Evolutionary conservation across 108 stramenopile species (phyloP).

Genomic region (Discostella pseudostelligera): DNA sequence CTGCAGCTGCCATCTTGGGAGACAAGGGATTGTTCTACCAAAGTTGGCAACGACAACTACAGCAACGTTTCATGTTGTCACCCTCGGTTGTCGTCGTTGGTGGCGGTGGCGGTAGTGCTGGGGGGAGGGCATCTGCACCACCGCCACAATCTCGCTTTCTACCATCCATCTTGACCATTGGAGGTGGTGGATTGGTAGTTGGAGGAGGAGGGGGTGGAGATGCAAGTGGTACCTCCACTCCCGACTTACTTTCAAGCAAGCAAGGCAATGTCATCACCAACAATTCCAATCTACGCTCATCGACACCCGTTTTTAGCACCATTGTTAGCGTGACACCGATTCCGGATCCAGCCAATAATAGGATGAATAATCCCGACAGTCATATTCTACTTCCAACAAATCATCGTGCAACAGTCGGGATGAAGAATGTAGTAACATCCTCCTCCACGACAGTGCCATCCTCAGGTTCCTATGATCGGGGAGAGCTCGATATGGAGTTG

Average conservation of each 20-base stretch:
- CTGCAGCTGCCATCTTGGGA: too few relatives aligned
- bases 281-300: conserved; percentile 10
- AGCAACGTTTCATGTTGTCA: too few relatives aligned
- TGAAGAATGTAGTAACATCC: background rate
- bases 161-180: too few relatives aligned
- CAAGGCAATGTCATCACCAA: too few relatives aligned
- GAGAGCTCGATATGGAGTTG: conserved; percentile 26
- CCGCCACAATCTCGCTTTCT: too few relatives aligned
- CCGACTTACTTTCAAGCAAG: background rate
- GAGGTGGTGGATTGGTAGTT: conserved; percentile 9
- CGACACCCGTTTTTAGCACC: conserved; percentile 8
- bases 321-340: background rate
- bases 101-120: too few relatives aligned
- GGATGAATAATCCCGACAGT: background rate
- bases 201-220: too few relatives aligned
- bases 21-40: too few relatives aligned
- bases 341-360: background rate
- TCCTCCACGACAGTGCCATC: background rate
- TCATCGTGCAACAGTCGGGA: too few relatives aligned
- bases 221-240: background rate
- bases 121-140: too few relatives aligned
- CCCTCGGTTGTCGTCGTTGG: too few relatives aligned
- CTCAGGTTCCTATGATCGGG: background rate
- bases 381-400: background rate
- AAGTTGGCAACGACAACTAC: too few relatives aligned